Base-by-base conservation (phyloP, 108 stramenopile species). In the Schizochytrium sp. region DNA sequence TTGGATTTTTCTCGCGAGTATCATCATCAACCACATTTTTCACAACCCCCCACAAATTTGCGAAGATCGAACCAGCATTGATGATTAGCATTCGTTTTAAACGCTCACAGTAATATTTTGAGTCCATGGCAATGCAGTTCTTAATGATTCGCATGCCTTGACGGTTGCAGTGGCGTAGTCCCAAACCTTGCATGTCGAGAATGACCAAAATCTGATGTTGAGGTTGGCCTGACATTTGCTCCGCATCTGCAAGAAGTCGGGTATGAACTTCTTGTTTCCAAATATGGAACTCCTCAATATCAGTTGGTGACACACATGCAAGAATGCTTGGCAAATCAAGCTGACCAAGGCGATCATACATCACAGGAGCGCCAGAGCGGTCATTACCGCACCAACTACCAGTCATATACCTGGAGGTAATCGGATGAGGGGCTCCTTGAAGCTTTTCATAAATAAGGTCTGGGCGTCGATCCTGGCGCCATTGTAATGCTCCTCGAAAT, bases 371-470 rank as follows among this genome's bases (percentile, higher is more conserved):
- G 3, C 76, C 76, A 47, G 47, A 2, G 15, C 53, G 47, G 47
- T 83, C 76, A 53, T 55, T n/a, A 47, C 76, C 76, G 53, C 50
- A 49, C 76, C 76, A 83, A 10, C 76, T 55, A n/a, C 76, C 76
- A 2, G 76, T 83, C 76, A 83, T 83, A 2, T 83, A 83, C 76
- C 10, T 83, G 3, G 64, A 69, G 64, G 64, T 69, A 3, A 69
- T 69, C 5, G 64, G 64, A 15, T 69, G 64, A 69, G 64, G 64
- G 28, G 12, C 28, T 0, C 19, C 12, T 15, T 69, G 42, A 38
- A 69, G 64, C 64, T 69, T 69, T 15, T 69, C 64, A 2, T 69
- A 69, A 69, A 69, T 69, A 38, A 69, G 7, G 28, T 69, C 64
- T 7, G 64, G 64, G 8, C 64, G 12, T 8, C 64, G 7, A 38